These are phyloP conservation scores for Pichia sp. DNA, from an alignment of 1,139 yeast genomes.

Conservation along the genomic window DNA sequence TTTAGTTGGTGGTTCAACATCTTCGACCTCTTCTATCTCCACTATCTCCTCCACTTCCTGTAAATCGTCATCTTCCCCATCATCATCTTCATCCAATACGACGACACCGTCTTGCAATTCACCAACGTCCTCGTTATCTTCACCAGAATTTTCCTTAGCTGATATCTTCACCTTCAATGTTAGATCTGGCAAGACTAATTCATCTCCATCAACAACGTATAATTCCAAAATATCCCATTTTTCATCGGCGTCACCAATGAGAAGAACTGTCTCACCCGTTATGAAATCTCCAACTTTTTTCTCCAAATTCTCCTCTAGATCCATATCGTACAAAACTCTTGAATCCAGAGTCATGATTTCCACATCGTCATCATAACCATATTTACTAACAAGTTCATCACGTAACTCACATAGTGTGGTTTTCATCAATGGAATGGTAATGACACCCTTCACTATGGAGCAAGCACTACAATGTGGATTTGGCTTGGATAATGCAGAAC, in stretches of 20 bases:
- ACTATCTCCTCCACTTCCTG: not conserved
- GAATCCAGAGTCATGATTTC: conserved; percentile 53
- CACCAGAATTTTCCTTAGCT: conserved; percentile 1
- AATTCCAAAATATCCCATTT: conserved; percentile 64
- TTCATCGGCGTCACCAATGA: conserved; percentile 76
- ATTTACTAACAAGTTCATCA: conserved; percentile 36
- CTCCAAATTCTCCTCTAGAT: conserved; percentile 72
- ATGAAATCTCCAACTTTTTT: conserved; percentile 47
- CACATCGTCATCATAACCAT: conserved; percentile 60
- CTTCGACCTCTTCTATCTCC: not conserved
- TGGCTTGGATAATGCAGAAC: conserved; percentile 55
- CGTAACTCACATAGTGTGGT: conserved; percentile 39
- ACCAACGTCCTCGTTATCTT: not conserved
- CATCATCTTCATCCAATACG: not conserved
- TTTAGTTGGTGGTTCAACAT: conserved; percentile 2
- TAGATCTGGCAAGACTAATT: too few species aligned
- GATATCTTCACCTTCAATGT: too few species aligned
- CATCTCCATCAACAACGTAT: conserved; percentile 36
- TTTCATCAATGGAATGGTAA: conserved; percentile 30
- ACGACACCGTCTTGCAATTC: not conserved
- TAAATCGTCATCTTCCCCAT: not conserved
- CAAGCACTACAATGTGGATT: conserved; percentile 70
- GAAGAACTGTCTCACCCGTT: conserved; percentile 49
- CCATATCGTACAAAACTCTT: conserved; percentile 71
- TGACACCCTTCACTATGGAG: conserved; percentile 49